Evolutionary conservation across 73 alveolate genomes (phyloP).

Genomic region (Symbiodinium natans): DNA sequence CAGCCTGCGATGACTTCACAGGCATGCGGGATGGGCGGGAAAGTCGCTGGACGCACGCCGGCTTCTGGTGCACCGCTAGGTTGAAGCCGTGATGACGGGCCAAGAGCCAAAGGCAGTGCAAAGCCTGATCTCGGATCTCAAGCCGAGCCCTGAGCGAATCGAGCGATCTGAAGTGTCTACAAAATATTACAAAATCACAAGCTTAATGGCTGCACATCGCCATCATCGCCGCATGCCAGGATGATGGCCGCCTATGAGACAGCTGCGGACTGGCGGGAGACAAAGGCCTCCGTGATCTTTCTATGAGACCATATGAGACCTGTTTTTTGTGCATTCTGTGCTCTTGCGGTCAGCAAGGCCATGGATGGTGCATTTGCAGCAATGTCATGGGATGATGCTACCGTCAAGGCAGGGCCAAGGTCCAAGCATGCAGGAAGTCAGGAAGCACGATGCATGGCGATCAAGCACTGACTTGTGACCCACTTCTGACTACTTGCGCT

Average conservation of each 20-base stretch:
- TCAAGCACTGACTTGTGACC: too few species aligned
- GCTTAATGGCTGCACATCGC: too few species aligned
- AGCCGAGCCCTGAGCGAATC: not conserved
- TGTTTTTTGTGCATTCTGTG: too few species aligned
- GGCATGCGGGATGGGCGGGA: too few species aligned
- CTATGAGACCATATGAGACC: too few species aligned
- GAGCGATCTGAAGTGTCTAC: too few species aligned
- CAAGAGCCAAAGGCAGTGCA: slow-evolving; percentile 92
- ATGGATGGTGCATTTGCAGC: slow-evolving; percentile 87
- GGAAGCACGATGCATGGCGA: too few species aligned
- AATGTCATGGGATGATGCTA: slow-evolving; percentile 81
- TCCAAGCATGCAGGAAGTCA: not conserved
- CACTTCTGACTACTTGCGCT: too few species aligned
- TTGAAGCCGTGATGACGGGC: slow-evolving; percentile 29
- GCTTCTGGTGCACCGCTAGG: not conserved
- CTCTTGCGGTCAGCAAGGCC: slow-evolving; percentile 41
- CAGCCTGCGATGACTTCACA: not conserved
- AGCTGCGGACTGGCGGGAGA: slow-evolving; percentile 92
- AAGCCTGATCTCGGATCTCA: slow-evolving; percentile 46
- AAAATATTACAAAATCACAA: too few species aligned
- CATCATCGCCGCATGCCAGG: not conserved
- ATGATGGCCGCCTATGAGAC: slow-evolving; percentile 79
- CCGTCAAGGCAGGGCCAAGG: slow-evolving; percentile 43
- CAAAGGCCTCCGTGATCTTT: slow-evolving; percentile 30
- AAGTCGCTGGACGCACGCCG: not conserved